Evolutionary conservation across 2,329 filamentous ascomycete species (phyloP).

Genomic region (Talaromyces pinophilus): DNA sequence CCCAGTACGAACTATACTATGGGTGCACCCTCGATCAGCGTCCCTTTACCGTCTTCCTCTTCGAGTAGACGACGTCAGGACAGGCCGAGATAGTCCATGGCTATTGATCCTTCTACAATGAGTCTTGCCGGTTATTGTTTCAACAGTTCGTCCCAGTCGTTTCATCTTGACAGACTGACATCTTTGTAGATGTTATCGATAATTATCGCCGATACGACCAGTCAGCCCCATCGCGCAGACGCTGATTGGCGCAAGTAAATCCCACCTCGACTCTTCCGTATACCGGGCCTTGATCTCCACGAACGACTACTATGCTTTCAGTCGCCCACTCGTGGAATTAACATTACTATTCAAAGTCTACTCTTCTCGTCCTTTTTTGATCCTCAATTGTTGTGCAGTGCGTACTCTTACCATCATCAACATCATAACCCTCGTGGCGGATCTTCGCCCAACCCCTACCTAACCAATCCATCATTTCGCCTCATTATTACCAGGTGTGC

Average conservation of each 20-base stretch:
- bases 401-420: too few relatives aligned
- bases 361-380: not conserved
- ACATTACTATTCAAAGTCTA: not conserved
- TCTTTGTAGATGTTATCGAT: not conserved
- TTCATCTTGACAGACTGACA: not conserved
- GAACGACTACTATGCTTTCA: too few relatives aligned
- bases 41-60: not conserved
- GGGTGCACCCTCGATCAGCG: not conserved
- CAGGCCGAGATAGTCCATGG: not conserved
- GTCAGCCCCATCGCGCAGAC: not conserved
- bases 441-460: not conserved
- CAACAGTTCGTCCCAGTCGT: not conserved
- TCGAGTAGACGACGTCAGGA: not conserved
- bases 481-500: slow-evolving; percentile 13
- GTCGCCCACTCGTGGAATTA: not conserved
- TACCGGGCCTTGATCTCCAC: not conserved
- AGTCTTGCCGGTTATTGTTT: not conserved
- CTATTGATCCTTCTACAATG: not conserved
- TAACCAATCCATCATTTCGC: slow-evolving; percentile 5
- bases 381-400: not conserved
- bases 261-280: slow-evolving; percentile 7
- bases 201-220: not conserved
- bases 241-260: not conserved
- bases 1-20: too few relatives aligned
- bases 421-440: slow-evolving; percentile 1